Percentiles rank a stretch among this genome's conserved stretches.
Evolutionary conservation across 305 asterid genomes (phyloP).

Genomic region (Fraxinus ornus): DNA sequence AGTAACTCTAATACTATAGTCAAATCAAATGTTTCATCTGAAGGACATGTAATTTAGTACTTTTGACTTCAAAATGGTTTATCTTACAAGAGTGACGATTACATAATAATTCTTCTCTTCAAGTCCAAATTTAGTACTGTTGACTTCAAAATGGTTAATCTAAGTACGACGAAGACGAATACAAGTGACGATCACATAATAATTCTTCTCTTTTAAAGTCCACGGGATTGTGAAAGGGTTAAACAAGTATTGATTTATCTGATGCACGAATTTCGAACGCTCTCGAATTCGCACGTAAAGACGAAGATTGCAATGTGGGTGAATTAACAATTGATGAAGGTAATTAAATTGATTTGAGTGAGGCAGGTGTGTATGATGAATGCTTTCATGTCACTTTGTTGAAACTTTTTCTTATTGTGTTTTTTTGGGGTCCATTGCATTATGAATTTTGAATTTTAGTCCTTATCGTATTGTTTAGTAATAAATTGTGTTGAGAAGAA

Average conservation of each 20-base stretch:
- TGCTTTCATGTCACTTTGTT: conserved; percentile 26
- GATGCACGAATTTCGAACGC: not conserved
- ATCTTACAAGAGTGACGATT: not conserved
- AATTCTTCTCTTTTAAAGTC: not conserved
- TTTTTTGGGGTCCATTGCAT: conserved; percentile 28
- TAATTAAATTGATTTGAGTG: not conserved
- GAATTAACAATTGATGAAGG: not conserved
- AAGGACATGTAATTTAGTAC: not conserved
- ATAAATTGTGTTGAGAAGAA: conserved; percentile 21
- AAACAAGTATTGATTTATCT: not conserved
- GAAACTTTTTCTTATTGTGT: conserved; percentile 15
- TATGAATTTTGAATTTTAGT: conserved; percentile 14
- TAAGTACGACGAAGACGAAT: not conserved
- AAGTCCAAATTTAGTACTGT: not conserved
- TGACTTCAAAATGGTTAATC: not conserved
- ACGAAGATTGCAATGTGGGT: not conserved
- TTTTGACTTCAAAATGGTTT: not conserved
- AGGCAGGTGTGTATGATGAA: not conserved
- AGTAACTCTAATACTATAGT: not conserved
- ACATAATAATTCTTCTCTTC: not conserved
- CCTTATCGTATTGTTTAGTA: conserved; percentile 16
- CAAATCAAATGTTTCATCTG: not conserved
- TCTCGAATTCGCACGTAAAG: not conserved
- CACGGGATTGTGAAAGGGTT: not conserved
- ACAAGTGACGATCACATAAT: not conserved